phyloP scores from a whole-genome alignment of 768 basidiomycete genomes.

The Postia placenta region DNA sequence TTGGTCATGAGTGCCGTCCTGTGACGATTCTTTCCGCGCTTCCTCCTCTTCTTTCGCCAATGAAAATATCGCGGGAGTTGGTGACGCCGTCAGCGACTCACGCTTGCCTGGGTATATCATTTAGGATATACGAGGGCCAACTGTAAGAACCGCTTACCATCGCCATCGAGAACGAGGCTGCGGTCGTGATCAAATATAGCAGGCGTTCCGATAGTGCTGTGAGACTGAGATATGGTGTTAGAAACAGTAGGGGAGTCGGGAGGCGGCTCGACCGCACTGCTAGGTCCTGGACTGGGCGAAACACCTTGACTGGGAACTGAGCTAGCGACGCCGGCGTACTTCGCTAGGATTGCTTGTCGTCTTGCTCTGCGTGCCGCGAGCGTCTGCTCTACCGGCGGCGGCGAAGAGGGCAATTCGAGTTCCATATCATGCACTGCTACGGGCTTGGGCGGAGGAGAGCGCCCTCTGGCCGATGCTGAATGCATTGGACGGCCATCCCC shows the following conservation, averaged over 20 bases:
- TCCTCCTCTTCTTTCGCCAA: slow-evolving; percentile 62
- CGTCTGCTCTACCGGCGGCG: slow-evolving; percentile 49
- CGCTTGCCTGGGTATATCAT: slow-evolving; percentile 34
- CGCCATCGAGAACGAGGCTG: no score
- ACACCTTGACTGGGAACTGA: slow-evolving; percentile 29
- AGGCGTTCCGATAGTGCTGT: slow-evolving; percentile 36
- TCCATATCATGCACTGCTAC: no score
- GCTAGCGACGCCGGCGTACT: slow-evolving; percentile 51
- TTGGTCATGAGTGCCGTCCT: slow-evolving; percentile 51
- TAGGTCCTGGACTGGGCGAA: slow-evolving; percentile 56
- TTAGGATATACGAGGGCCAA: no score
- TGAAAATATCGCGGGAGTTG: slow-evolving; percentile 54
- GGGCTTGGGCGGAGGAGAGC: slow-evolving; percentile 26
- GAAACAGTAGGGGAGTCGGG: slow-evolving; percentile 49
- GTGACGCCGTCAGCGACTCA: slow-evolving; percentile 53
- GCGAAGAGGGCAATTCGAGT: slow-evolving; percentile 41
- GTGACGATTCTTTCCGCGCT: slow-evolving; percentile 39
- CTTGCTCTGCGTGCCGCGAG: slow-evolving; percentile 63
- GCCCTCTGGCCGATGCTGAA: slow-evolving; percentile 8
- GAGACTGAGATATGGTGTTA: slow-evolving; percentile 55
- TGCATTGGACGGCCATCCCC: slow-evolving; percentile 14
- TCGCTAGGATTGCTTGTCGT: slow-evolving; percentile 76
- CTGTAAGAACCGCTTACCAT: no score
- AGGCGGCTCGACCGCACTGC: slow-evolving; percentile 74
- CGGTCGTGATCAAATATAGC: slow-evolving; percentile 11